Evolutionary conservation across 1,284 basidiomycete species (phyloP), one percentile per base, ranked within the genome.

Genomic region (Fistulina hepatica): DNA sequence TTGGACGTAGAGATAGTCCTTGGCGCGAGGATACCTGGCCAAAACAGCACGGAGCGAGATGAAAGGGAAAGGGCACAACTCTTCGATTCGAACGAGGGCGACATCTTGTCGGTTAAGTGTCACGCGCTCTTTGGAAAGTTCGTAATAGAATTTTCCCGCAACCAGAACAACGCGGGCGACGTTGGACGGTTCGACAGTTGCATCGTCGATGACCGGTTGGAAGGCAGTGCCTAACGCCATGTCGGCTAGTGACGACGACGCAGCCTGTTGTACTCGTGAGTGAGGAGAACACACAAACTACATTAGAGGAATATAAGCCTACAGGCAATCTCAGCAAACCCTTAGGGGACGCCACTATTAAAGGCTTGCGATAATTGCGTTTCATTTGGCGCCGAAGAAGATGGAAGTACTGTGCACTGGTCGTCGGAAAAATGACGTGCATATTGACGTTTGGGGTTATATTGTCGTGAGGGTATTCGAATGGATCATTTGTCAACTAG

Each of bases 381-480:
- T 70, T 66, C 56, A 92, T 73, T 55, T 93, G 90, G 30, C 89
- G 67, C 33, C 90, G 66, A 17, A 94, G 65, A 1, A 92, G 64
- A 56, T 93, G 89, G 73, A 92, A 93, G 52, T 90, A 85, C 44
- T 93, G 85, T 1, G 84, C 82, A 0, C 90, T 77, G 0, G 88
- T 91, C 0, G 88, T 92, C 0, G 88, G 85, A 60, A 81, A 91
- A 7, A 73, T 74, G 30, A 93, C 71, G 37, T 83, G 80, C 66
- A 93, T 79, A 53, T 92, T 93, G 47, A 69, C 59, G 46, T 81
- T 78, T 3, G 53, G 48, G 15, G 51, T 45, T 24, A 47, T 57
- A 43, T 57, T 60, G 3, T 56, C 48, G 21, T 58, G 52, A 21
- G 70, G 52, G 41, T 57, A 61, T 40, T 57, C 51, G 52, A 71